Evolutionary conservation across 2,329 filamentous ascomycete species (phyloP).

Genomic region (Phyllosticta citrichinensis): DNA sequence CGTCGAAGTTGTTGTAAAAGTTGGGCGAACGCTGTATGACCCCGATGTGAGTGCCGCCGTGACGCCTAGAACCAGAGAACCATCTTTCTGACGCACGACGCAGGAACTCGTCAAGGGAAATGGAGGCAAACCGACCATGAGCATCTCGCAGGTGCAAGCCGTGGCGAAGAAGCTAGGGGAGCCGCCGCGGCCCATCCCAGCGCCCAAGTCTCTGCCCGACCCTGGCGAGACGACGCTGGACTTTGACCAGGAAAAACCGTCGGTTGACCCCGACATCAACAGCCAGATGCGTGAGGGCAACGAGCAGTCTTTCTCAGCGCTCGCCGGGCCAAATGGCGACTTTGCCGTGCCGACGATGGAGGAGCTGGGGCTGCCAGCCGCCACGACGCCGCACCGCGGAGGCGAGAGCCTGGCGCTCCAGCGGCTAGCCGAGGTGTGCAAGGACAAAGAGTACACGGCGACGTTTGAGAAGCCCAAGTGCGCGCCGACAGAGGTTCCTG

Average conservation of each 20-base stretch:
- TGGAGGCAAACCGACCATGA: slow-evolving; percentile 64
- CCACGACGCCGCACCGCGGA: slow-evolving; percentile 55
- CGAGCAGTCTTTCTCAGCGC: slow-evolving; percentile 48
- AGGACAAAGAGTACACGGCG: slow-evolving; percentile 55
- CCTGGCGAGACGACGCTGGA: slow-evolving; percentile 52
- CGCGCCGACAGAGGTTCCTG: slow-evolving; percentile 63
- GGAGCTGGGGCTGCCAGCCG: slow-evolving; percentile 48
- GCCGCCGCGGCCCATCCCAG: slow-evolving; percentile 50
- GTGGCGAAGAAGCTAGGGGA: slow-evolving; percentile 45
- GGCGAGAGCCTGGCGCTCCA: slow-evolving; percentile 58
- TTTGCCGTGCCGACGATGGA: slow-evolving; percentile 62
- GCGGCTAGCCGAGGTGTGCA: slow-evolving; percentile 48
- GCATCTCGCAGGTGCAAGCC: slow-evolving; percentile 53
- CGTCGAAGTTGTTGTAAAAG: slow-evolving; percentile 54
- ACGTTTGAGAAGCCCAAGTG: slow-evolving; percentile 70
- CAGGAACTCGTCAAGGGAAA: slow-evolving; percentile 51
- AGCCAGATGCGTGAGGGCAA: slow-evolving; percentile 40
- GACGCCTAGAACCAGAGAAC: not conserved
- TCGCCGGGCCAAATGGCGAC: slow-evolving; percentile 58
- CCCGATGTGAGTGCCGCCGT: slow-evolving; percentile 40
- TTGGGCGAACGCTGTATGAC: slow-evolving; percentile 64
- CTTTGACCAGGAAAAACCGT: slow-evolving; percentile 47
- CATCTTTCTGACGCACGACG: not conserved
- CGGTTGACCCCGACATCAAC: slow-evolving; percentile 50
- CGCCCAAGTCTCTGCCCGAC: slow-evolving; percentile 51